Evolutionary conservation across 768 basidiomycete genomes (phyloP), one percentile per base, ranked within the genome.

Genomic region (Pleurotus djamor): DNA sequence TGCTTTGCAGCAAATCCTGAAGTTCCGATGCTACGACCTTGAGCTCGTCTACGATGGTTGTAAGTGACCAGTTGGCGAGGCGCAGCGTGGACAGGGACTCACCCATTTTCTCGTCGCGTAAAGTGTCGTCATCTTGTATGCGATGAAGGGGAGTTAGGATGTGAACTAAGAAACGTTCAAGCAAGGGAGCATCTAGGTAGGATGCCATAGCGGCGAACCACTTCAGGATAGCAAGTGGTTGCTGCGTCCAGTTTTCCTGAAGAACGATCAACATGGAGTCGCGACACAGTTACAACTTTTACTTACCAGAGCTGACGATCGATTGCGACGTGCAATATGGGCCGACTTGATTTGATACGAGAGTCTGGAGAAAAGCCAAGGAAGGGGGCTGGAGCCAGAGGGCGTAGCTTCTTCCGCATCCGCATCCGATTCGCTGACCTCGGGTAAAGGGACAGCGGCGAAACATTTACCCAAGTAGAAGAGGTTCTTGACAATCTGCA

Each of bases 161-260:
- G 67, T 97, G 94, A 2, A 87, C 80, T 34, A 96, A 77, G 74
- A 89, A 96, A 28, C 72, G 76, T 63, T 91, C 85, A 0, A 93
- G 76, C 14, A 77, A 73, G 0, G 68, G 61, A 0, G 77, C 68
- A 0, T 88, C 83, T 80, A 98, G 85, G 66, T 83, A 73, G 2
- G 89, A 85, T 2, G 85, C 74, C 86, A 97, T 94, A 0, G 94
- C 96, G 0, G 95, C 97, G 65, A 98, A 97, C 89, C 94, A 97
- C 13, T 92, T 88, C 48, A 99, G 71, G 44, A 89, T 83, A 0
- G 93, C 84, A 1, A 89, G 72, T 0, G 94, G 91, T 59, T 94
- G 91, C 33, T 89, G 83, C 4, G 85, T 78, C 94, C 96, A 98
- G 67, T 88, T 89, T 0, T 78, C 74, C 93, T 97, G 67, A 13